phyloP scores from a whole-genome alignment of 2,329 filamentous ascomycete genomes.

The Alternaria hordeiaustralica region DNA sequence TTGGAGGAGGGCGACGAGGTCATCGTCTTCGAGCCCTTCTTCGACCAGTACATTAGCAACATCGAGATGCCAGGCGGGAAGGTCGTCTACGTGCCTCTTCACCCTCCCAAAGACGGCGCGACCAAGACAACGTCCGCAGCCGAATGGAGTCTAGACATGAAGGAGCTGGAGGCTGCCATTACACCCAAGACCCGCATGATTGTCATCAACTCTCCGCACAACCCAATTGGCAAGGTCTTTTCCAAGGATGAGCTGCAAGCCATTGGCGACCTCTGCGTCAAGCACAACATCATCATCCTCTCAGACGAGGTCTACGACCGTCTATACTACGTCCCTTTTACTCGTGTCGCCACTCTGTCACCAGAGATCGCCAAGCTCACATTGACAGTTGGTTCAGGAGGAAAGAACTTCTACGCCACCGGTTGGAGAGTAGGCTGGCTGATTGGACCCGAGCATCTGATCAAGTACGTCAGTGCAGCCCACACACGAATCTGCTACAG shows the following conservation, averaged over 20 bases:
- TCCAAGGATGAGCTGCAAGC: slow-evolving; percentile 80
- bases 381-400: slow-evolving; percentile 91
- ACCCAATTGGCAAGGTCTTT: slow-evolving; percentile 96
- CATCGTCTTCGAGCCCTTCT: slow-evolving; percentile 98
- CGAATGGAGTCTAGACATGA: slow-evolving; percentile 88
- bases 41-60: slow-evolving; percentile 99
- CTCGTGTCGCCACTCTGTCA: slow-evolving; percentile 86
- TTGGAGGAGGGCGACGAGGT: slow-evolving; percentile 94
- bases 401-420: slow-evolving; percentile 98
- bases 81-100: slow-evolving; percentile 93
- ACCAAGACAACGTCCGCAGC: slow-evolving; percentile 80
- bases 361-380: slow-evolving; percentile 88
- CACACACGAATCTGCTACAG: slow-evolving; percentile 97
- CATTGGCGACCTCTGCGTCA: slow-evolving; percentile 88
- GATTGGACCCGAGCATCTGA: slow-evolving; percentile 85
- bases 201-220: slow-evolving; percentile 87
- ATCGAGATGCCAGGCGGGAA: slow-evolving; percentile 98
- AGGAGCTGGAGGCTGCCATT: slow-evolving; percentile 79
- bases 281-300: slow-evolving; percentile 92
- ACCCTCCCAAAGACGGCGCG: slow-evolving; percentile 82
- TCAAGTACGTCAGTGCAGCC: slow-evolving; percentile 89
- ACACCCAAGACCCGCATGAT: slow-evolving; percentile 94
- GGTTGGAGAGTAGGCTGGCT: slow-evolving; percentile 97
- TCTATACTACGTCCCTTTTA: slow-evolving; percentile 94
- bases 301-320: slow-evolving; percentile 80